These are phyloP conservation scores for Fusarium drepaniforme DNA, from an alignment of 2,329 filamentous ascomycete genomes.

Conservation along the genomic window DNA sequence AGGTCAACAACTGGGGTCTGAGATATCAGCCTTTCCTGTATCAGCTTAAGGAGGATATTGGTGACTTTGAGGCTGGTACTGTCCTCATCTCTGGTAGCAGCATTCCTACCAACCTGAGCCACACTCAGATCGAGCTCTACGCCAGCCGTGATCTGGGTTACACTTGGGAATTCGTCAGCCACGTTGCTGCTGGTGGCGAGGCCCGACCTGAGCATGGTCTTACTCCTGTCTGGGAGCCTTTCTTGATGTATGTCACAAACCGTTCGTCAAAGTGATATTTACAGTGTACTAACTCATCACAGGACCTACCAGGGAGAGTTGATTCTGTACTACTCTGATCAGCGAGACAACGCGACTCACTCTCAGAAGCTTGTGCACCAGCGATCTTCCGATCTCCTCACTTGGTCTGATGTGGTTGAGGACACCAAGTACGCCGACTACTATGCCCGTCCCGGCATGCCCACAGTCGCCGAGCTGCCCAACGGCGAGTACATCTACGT, in stretches of 20 bases:
- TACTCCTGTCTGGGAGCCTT: slow-evolving; percentile 81
- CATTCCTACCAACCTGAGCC: slow-evolving; percentile 69
- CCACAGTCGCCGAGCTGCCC: slow-evolving; percentile 69
- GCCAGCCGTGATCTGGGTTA: slow-evolving; percentile 70
- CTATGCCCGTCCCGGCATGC: slow-evolving; percentile 76
- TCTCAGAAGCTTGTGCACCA: slow-evolving; percentile 79
- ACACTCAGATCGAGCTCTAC: slow-evolving; percentile 78
- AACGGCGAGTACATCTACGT: slow-evolving; percentile 68
- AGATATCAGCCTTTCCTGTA: slow-evolving; percentile 79
- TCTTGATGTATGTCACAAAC: slow-evolving; percentile 58
- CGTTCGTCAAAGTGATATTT: fast-evolving
- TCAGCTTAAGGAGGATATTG: slow-evolving; percentile 69
- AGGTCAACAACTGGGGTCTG: slow-evolving; percentile 73
- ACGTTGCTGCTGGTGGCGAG: slow-evolving; percentile 73
- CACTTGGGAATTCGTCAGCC: slow-evolving; percentile 76
- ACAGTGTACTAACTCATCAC: background rate
- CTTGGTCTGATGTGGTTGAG: slow-evolving; percentile 67
- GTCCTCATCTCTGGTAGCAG: slow-evolving; percentile 72
- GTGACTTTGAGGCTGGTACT: slow-evolving; percentile 70
- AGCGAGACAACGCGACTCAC: slow-evolving; percentile 69
- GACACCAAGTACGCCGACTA: slow-evolving; percentile 74
- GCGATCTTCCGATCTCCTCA: slow-evolving; percentile 67
- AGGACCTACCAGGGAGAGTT: slow-evolving; percentile 69
- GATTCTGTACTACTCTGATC: slow-evolving; percentile 78
- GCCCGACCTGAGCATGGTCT: slow-evolving; percentile 73